phyloP scores from a whole-genome alignment of 2,329 filamentous ascomycete genomes.

The Colletotrichum falcatum region DNA sequence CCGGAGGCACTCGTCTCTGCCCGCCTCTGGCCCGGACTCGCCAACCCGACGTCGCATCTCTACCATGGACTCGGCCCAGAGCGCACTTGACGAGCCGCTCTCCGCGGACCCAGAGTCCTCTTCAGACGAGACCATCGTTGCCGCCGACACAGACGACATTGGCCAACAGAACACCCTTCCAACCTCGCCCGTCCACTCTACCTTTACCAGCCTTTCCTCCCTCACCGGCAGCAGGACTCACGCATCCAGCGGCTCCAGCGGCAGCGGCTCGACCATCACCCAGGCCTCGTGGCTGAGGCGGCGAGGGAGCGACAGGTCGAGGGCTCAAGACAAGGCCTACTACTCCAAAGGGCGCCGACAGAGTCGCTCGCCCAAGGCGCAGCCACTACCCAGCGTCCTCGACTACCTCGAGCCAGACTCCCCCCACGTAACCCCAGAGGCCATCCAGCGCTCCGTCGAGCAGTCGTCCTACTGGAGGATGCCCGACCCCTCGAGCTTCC shows the following conservation, averaged over 20 bases:
- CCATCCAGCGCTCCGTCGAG: slow-evolving; percentile 49
- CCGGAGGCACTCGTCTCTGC: slow-evolving; percentile 24
- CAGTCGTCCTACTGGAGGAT: slow-evolving; percentile 47
- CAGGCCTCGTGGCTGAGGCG: slow-evolving; percentile 46
- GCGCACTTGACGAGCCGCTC: slow-evolving; percentile 12
- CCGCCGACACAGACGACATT: slow-evolving; percentile 7
- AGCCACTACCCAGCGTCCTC: slow-evolving; percentile 52
- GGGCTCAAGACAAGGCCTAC: slow-evolving; percentile 41
- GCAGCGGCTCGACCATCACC: slow-evolving; percentile 56
- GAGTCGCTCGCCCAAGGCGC: slow-evolving; percentile 38
- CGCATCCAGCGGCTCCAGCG: slow-evolving; percentile 54
- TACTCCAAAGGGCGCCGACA: slow-evolving; percentile 38
- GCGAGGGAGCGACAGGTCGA: slow-evolving; percentile 32
- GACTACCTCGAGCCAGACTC: slow-evolving; percentile 71
- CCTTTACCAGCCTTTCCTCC: slow-evolving; percentile 46
- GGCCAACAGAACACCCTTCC: slow-evolving; percentile 30
- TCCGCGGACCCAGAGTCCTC: slow-evolving; percentile 26
- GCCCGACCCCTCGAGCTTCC: slow-evolving; percentile 42
- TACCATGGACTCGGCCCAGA: slow-evolving; percentile 3
- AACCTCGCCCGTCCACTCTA: slow-evolving; percentile 50
- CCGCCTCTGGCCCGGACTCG: slow-evolving; percentile 9
- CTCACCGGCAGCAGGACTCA: slow-evolving; percentile 47
- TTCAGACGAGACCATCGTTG: slow-evolving; percentile 32
- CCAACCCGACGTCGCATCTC: slow-evolving; percentile 1
- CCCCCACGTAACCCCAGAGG: slow-evolving; percentile 56